Conservation (phyloP, 2,329 filamentous ascomycete species). For the Elsinoe batatas region DNA sequence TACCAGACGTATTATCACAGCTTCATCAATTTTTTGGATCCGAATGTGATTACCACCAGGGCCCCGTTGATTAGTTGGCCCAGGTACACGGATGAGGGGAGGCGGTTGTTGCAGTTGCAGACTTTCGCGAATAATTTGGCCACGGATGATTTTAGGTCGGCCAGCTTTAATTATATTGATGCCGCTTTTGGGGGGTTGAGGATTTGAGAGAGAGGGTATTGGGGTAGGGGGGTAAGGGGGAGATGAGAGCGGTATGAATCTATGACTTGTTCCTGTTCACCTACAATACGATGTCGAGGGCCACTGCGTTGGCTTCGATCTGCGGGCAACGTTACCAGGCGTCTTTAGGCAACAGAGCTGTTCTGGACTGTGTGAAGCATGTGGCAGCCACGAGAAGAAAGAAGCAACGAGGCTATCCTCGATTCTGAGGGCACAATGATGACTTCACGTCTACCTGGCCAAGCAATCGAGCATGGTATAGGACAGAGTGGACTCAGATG, state of each 20-base stretch:
- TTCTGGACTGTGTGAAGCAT: too few species aligned
- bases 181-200: constrained; percentile 19
- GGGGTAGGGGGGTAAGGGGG: not conserved
- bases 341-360: too few species aligned
- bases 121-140: constrained; percentile 31
- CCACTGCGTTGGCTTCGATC: too few species aligned
- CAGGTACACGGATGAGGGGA: constrained; percentile 25
- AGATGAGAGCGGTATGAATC: not conserved
- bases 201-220: constrained; percentile 12
- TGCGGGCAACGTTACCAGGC: too few species aligned
- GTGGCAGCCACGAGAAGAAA: too few species aligned
- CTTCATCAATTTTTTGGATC: constrained; percentile 58
- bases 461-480: too few species aligned
- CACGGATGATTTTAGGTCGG: constrained; percentile 41
- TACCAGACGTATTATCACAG: constrained; percentile 62
- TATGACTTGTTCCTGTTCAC: too few species aligned
- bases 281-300: too few species aligned
- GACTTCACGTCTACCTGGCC: too few species aligned
- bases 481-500: too few species aligned
- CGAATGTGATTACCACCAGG: constrained; percentile 10
- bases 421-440: too few species aligned
- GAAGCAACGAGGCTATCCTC: too few species aligned
- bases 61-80: constrained; percentile 4
- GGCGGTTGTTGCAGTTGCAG: constrained; percentile 43
- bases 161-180: constrained; percentile 35